Evolutionary conservation across 306 rosid species (phyloP).

Genomic region (Vigna unguiculata): DNA sequence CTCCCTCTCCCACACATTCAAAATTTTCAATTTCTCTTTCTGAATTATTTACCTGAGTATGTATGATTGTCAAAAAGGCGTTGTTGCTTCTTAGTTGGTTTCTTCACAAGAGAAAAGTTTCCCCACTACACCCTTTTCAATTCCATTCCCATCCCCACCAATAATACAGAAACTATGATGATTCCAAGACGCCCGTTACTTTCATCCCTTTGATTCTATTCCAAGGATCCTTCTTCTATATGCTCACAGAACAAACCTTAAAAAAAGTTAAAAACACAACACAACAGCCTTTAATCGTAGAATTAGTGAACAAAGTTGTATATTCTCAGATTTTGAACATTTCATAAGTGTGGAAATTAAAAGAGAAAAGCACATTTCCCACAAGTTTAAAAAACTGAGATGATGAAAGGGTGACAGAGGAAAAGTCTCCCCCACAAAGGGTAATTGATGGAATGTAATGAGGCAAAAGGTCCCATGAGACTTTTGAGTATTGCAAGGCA

Average conservation of each 20-base stretch:
- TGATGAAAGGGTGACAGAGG: constrained; percentile 44
- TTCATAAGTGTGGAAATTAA: constrained; percentile 37
- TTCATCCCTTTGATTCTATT: constrained; percentile 50
- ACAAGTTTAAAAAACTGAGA: constrained; percentile 41
- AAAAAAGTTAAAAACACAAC: background rate
- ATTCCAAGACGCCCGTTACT: constrained; percentile 52
- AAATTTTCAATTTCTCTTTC: constrained; percentile 40
- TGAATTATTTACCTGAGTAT: constrained; percentile 53
- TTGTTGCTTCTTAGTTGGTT: constrained; percentile 73
- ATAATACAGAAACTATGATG: constrained; percentile 61
- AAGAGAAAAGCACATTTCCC: constrained; percentile 41
- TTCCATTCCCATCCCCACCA: constrained; percentile 55
- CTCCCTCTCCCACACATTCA: constrained; percentile 50
- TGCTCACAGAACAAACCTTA: background rate
- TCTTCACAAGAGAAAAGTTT: constrained; percentile 60
- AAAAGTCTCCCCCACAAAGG: constrained; percentile 55
- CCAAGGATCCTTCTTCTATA: constrained; percentile 43
- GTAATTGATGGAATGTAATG: constrained; percentile 76
- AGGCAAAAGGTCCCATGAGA: constrained; percentile 70
- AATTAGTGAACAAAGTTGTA: too few relatives aligned
- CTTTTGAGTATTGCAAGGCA: constrained; percentile 69
- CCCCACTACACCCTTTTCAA: constrained; percentile 56
- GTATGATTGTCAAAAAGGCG: constrained; percentile 76
- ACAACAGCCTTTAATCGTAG: background rate
- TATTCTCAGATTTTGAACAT: background rate